These are phyloP conservation scores for Pythium aquatile DNA, from an alignment of 352 stramenopile species.

Conservation along the genomic window DNA sequence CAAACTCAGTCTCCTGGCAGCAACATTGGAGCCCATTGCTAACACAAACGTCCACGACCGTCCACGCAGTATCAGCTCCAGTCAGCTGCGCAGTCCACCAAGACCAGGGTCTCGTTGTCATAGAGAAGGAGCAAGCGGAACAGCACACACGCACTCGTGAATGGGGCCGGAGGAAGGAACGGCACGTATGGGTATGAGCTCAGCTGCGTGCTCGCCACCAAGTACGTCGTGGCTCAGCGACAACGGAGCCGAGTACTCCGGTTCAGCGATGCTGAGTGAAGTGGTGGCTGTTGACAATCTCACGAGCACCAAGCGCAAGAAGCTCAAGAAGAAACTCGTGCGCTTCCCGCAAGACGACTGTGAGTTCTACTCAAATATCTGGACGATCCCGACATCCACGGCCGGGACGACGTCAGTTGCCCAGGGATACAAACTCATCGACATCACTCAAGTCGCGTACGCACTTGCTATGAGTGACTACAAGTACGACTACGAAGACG, in stretches of 20 bases:
- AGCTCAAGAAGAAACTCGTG: conserved; percentile 40
- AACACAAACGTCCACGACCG: background rate
- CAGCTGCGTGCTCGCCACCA: background rate
- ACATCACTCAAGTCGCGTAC: conserved; percentile 76
- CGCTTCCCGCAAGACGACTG: conserved; percentile 51
- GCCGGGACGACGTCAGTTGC: conserved; percentile 25
- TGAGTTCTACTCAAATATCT: conserved; percentile 86
- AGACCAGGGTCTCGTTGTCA: background rate
- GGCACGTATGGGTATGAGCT: background rate
- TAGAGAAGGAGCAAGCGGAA: background rate
- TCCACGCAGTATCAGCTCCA: background rate
- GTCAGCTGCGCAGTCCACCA: background rate
- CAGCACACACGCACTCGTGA: conserved; percentile 1
- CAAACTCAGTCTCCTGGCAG: background rate
- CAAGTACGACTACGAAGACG: conserved; percentile 55
- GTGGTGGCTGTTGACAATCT: background rate
- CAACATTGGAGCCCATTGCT: background rate
- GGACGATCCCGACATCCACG: conserved; percentile 21
- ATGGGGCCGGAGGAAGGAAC: conserved; percentile 4
- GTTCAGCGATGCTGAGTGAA: conserved; percentile 4
- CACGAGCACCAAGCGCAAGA: conserved; percentile 29
- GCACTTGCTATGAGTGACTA: conserved; percentile 68
- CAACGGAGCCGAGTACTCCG: background rate
- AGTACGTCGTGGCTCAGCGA: background rate
- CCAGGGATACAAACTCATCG: conserved; percentile 45